These are phyloP conservation scores for Erodium texanum DNA, from an alignment of 441 rosid genomes.

Conservation along the genomic window DNA sequence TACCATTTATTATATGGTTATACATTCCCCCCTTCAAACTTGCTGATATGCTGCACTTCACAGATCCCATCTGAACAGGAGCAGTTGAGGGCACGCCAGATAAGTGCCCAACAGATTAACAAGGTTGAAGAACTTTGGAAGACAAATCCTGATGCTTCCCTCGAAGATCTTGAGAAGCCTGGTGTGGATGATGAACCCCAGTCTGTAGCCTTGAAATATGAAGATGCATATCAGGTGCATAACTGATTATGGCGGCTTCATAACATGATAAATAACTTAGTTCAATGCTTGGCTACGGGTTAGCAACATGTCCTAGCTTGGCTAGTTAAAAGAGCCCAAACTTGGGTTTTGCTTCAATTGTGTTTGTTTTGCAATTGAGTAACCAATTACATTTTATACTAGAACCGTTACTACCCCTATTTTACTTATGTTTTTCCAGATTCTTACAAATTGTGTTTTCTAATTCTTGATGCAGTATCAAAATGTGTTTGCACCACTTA, in stretches of 20 bases:
- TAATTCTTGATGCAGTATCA: slow-evolving; percentile 62
- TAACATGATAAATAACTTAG: neutral
- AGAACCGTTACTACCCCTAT: neutral
- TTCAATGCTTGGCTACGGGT: neutral
- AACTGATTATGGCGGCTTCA: slow-evolving; percentile 9
- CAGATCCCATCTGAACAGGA: slow-evolving; percentile 98
- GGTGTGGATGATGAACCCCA: slow-evolving; percentile 99
- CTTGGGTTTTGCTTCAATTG: neutral
- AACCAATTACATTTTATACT: neutral
- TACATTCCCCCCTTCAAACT: slow-evolving; percentile 2
- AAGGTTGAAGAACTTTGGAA: slow-evolving; percentile 99
- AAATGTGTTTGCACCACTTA: slow-evolving; percentile 99
- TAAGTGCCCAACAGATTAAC: slow-evolving; percentile 96
- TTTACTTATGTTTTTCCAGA: neutral
- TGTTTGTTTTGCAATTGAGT: neutral
- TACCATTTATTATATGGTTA: neutral
- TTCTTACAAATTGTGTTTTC: slow-evolving; percentile 13
- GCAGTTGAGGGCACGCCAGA: slow-evolving; percentile 98
- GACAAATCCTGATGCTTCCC: slow-evolving; percentile 91
- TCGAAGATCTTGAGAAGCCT: slow-evolving; percentile 99
- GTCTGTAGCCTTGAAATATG: slow-evolving; percentile 81
- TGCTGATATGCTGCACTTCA: slow-evolving; percentile 23
- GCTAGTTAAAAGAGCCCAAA: neutral
- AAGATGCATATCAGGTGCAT: slow-evolving; percentile 95
- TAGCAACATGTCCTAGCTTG: neutral